These are phyloP conservation scores for Peniophora sp. DNA, from an alignment of 1,284 basidiomycete species.

Conservation along the genomic window DNA sequence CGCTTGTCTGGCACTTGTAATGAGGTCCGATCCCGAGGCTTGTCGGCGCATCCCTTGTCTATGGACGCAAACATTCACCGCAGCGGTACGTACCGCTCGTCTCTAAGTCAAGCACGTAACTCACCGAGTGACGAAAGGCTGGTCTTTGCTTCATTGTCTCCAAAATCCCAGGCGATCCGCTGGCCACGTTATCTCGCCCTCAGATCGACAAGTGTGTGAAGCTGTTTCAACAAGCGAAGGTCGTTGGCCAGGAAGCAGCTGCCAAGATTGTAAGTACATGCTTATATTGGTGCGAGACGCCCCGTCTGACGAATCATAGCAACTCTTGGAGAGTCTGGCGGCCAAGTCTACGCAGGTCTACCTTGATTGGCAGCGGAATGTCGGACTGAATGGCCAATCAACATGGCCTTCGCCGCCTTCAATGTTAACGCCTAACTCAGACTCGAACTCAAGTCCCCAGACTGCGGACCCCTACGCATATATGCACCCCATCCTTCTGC, in stretches of 20 bases:
- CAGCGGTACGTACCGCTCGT: neutral
- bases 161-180: neutral
- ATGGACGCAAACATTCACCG: neutral
- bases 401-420: neutral
- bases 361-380: neutral
- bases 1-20: neutral
- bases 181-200: neutral
- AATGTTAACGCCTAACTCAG: too few relatives aligned
- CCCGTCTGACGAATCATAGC: too few relatives aligned
- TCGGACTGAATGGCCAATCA: neutral
- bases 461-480: neutral
- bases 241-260: too few relatives aligned
- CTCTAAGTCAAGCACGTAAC: too few relatives aligned
- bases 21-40: neutral
- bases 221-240: neutral
- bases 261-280: too few relatives aligned
- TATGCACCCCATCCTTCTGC: neutral
- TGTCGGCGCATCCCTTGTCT: neutral
- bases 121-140: neutral
- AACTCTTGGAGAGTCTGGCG: too few relatives aligned
- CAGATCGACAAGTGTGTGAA: neutral
- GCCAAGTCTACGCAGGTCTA: neutral
- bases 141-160: neutral
- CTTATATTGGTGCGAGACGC: too few relatives aligned
- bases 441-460: neutral